Evolutionary conservation across 352 stramenopile genomes (phyloP), one percentile per base, ranked within the genome.

Genomic region (Pythium insidiosum): DNA sequence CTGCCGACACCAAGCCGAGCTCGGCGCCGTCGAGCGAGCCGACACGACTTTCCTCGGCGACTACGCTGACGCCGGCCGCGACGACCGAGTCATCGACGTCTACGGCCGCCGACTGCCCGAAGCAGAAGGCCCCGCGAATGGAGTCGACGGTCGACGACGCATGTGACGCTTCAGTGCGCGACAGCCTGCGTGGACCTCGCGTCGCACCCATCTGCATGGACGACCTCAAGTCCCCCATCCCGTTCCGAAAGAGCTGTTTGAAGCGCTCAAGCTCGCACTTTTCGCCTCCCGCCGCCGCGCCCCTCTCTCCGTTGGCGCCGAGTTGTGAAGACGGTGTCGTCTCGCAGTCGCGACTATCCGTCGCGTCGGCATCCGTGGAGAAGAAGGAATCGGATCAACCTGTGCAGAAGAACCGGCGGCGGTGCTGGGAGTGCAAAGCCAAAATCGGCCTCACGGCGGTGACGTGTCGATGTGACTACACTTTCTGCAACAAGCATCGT

Each of bases 401-500:
- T 0, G 56, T 84, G 13, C 84, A 96, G 65, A 95, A 87, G 52
- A 96, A 96, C 57, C 66, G 74, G 5, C 75, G 84, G 23, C 76
- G 83, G 26, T 96, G 87, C 68, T 96, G 84, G 73, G 58, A 81
- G 38, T 96, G 87, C 57, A 84, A 74, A 44, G 68, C 73, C 38
- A 95, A 95, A 58, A 72, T 96, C 5, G 77, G 75, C 0, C 56
- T 95, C n/a, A 81, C 84, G 0, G 87, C 84, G 1, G 73, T 96
- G 29, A 85, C 68, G 24, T 96, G 87, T 50, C 76, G 78, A 20
- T 96, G 87, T 66, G 83, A 86, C 41, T 95, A 84, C 56, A 88
- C 84, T 33, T 96, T 95, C 59, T 96, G 87, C 52, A 75, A 72
- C 43, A 81, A 83, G 43, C 87, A 96, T 52, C 80, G 86, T 2